Base-by-base conservation (phyloP, 768 basidiomycete species). In the Termitomyces sp. region DNA sequence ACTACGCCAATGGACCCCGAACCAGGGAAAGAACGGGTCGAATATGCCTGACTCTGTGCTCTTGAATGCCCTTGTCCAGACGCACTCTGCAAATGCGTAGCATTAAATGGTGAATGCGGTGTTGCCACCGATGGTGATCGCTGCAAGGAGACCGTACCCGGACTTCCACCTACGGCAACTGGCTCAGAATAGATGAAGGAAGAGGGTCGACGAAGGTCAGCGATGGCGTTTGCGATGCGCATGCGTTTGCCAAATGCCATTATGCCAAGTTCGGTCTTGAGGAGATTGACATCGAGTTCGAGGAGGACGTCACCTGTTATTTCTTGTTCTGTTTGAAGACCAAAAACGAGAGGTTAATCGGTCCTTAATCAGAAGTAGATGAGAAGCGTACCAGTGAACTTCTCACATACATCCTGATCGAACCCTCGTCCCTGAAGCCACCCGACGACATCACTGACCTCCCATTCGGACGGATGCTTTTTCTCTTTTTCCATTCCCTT, bases 221-320 rank as follows among this genome's bases (percentile, higher is more conserved):
- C 74, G 64, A 99, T 97, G 26, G 93, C 93, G 62, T 96, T 94
- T 26, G 90, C 87, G 56, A 99, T 94, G 55, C 92, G 86, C 70
- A 92, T 81, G 18, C 97, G 91, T 69, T 97, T 97, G 13, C 97
- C 97, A 64, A 96, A 97, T 4, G 94, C 94, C 66, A 81, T 76
- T 62, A 99, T 93, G 24, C 94, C 97, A 54, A 99, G 88, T 74
- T 98, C 95, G 10, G 75, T 79, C 75, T 98, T 98, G 65, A 99
- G 86, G 16, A 97, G 79, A 66, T 88, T 89, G 55, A 87, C 84
- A 61, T 98, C 94, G 59, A 98, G 88, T 66, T 97, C 96, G 55
- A 98, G 85, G 7, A 99, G 83, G 33, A 98, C 92, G 65, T 99
- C 97, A 20, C 97, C 97, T 0, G 94, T 92, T 54, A 99, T 98